These are phyloP conservation scores for Populus trichocarpa DNA, from an alignment of 441 rosid genomes.

Conservation along the genomic window DNA sequence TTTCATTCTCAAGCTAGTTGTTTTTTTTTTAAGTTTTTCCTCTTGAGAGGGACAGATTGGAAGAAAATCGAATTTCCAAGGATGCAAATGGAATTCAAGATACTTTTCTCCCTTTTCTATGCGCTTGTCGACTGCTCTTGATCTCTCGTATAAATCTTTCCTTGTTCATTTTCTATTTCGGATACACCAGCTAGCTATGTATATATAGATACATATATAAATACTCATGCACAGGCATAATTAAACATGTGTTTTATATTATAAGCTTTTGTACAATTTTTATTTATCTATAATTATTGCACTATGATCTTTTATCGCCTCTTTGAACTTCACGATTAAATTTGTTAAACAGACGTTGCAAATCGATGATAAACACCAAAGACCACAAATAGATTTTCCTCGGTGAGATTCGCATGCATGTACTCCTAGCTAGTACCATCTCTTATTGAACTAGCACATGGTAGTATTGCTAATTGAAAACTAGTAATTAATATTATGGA, in stretches of 20 bases:
- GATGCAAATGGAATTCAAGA: conserved; percentile 10
- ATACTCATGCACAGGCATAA: neutral
- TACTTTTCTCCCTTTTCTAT: conserved; percentile 6
- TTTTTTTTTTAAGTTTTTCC: neutral
- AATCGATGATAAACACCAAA: neutral
- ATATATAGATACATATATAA: neutral
- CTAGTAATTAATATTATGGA: no score
- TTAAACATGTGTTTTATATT: neutral
- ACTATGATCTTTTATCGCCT: no score
- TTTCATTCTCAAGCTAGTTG: neutral
- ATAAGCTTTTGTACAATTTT: no score
- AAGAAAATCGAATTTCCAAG: conserved; percentile 20
- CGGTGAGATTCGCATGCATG: no score
- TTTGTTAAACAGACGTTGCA: neutral
- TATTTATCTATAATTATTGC: no score
- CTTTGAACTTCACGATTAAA: neutral
- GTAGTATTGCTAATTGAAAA: no score
- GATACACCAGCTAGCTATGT: neutral
- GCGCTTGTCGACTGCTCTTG: conserved; percentile 4
- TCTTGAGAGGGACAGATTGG: conserved; percentile 21
- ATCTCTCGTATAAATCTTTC: neutral
- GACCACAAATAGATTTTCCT: neutral
- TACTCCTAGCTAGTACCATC: no score
- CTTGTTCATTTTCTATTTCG: neutral
- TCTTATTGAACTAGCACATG: no score